Evolutionary conservation across 768 basidiomycete genomes (phyloP).

Genomic region (Serendipita indica): DNA sequence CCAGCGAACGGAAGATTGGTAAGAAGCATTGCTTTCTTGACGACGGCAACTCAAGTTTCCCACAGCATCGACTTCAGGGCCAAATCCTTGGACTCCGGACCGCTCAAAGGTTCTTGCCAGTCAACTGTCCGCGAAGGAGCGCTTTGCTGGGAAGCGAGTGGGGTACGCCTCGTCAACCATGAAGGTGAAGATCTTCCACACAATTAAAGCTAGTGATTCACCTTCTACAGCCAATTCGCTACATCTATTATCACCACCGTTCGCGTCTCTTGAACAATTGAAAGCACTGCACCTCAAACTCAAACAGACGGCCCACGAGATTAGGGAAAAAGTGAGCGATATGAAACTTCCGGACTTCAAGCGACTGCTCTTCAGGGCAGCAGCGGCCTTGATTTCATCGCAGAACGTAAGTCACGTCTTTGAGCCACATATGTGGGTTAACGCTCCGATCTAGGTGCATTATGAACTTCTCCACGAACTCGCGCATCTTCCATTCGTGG

Average conservation of each 20-base stretch:
- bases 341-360: conserved; percentile 72
- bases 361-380: conserved; percentile 73
- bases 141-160: conserved; percentile 80
- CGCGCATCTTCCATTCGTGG: conserved; percentile 75
- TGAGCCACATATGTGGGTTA: conserved; percentile 5
- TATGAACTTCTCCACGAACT: conserved; percentile 74
- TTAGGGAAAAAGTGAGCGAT: conserved; percentile 54
- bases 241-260: conserved; percentile 44
- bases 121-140: conserved; percentile 82
- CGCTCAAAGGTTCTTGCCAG: conserved; percentile 66
- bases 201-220: background rate
- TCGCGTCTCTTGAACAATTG: conserved; percentile 47
- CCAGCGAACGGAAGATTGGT: conserved; percentile 65
- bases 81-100: conserved; percentile 48
- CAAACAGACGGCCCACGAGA: conserved; percentile 46
- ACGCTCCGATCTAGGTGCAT: conserved; percentile 38
- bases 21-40: conserved; percentile 26
- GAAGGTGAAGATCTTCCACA: conserved; percentile 33
- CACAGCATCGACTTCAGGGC: conserved; percentile 17
- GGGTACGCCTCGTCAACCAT: conserved; percentile 53
- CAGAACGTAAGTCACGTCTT: conserved; percentile 35
- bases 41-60: conserved; percentile 39
- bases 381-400: conserved; percentile 57
- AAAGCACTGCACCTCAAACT: conserved; percentile 52
- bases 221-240: conserved; percentile 30